A percentile compares a stretch with the other conserved stretches of the same genome.
phyloP scores from a whole-genome alignment of 345 rosid genomes.

The Eucalyptus camaldulensis region DNA sequence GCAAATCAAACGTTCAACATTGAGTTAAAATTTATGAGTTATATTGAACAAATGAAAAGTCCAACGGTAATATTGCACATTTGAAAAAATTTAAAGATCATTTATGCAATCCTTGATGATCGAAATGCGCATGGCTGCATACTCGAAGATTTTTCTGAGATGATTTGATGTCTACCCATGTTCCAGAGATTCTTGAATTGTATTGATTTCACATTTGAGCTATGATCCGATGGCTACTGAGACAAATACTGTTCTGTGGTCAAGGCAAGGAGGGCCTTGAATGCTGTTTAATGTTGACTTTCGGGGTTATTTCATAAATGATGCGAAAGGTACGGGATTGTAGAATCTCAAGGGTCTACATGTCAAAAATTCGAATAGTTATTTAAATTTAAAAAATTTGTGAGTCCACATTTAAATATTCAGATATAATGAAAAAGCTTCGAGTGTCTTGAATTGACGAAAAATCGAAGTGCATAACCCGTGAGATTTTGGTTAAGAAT shows the following conservation, averaged over 20 bases:
- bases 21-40: neutral
- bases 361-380: neutral
- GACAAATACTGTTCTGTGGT: neutral
- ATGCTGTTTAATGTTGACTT: neutral
- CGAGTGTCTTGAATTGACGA: neutral
- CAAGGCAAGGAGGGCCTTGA: neutral
- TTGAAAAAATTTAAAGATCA: neutral
- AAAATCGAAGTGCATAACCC: neutral
- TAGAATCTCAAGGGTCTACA: neutral
- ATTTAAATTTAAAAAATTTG: neutral
- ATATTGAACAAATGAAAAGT: rapidly evolving
- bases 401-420: neutral
- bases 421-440: neutral
- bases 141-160: neutral
- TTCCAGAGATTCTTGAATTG: neutral
- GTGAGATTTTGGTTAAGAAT: neutral
- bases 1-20: neutral
- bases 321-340: neutral
- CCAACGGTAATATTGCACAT: rapidly evolving
- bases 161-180: neutral
- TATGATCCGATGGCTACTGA: neutral
- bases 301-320: neutral
- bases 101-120: neutral
- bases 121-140: neutral
- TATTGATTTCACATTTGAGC: neutral